Evolutionary conservation across 192 early-diverging fungal genomes (phyloP), one percentile per base, ranked within the genome.

Genomic region (Linnemannia elongata): DNA sequence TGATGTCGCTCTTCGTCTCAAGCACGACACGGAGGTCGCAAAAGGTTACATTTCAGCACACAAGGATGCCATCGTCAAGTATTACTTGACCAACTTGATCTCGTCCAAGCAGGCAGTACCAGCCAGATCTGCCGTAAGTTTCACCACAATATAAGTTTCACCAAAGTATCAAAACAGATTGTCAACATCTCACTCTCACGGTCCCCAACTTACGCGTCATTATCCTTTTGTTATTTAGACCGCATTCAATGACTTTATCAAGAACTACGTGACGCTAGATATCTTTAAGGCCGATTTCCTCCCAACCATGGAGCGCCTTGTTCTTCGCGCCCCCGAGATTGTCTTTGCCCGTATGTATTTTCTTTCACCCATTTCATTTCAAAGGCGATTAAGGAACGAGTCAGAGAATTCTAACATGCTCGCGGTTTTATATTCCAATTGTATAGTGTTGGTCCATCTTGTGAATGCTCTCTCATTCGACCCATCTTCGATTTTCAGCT

Each of bases 281-380:
- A 81, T 89, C 49, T 95, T 96, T 63, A 89, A 90, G 35, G 49
- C 69, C 8, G 90, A 94, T 69, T 92, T 97, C 70, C 76, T 92
- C 22, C 89, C 94, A 33, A 89, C 91, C 49, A 89, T 96, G n/a
- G 92, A 96, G 54, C 93, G 94, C 60, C 91, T 97, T 86, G 90
- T 97, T 75, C 88, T 98, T 69, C 93, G 97, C 60, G 95, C 97
- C 17, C 97, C 97, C 22, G 97, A 97, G 77, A 91, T 94, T 69
- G 93, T 94, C 44, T 90, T 97, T 60, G 89, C 88, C 84, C 82
- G 93, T 93, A 88, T 57, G 71, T 41, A 74, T 36, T 41, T 35
- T 13, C 39, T 69, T 74, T 8, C 24, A 38, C 30, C 6, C 24
- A 4, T 39, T 17, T n/a, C 44, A 55, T 44, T 1, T 30, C 60